phyloP scores from a whole-genome alignment of 192 early-diverging fungal genomes.

The Phlyctochytrium arcticum region DNA sequence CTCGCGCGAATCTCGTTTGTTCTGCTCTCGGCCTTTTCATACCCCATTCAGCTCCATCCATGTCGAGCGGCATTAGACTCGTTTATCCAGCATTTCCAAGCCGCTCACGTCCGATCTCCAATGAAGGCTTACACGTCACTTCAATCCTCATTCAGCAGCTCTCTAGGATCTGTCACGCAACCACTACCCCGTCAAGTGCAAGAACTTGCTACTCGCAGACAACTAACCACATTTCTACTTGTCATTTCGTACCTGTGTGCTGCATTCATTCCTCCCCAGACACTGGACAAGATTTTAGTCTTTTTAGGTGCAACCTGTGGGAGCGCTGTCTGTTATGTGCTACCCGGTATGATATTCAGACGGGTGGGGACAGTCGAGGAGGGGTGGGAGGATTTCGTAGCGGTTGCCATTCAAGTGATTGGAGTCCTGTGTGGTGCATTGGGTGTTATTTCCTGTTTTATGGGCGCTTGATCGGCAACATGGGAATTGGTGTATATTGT shows the following conservation, averaged over 20 bases:
- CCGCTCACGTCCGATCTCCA: background rate
- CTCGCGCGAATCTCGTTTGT: constrained; percentile 75
- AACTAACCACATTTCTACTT: constrained; percentile 8
- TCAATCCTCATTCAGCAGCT: no score
- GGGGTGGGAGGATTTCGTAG: background rate
- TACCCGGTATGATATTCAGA: constrained; percentile 22
- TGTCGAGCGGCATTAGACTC: constrained; percentile 80
- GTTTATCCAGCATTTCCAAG: constrained; percentile 38
- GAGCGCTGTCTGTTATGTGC: constrained; percentile 21
- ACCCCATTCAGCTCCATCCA: constrained; percentile 84
- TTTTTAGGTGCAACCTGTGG: constrained; percentile 30
- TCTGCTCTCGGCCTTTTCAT: constrained; percentile 73
- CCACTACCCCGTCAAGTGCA: no score
- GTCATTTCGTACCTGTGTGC: constrained; percentile 14
- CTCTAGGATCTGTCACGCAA: no score
- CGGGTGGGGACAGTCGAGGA: background rate
- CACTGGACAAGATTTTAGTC: constrained; percentile 13
- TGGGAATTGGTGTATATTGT: no score
- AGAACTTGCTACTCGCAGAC: background rate
- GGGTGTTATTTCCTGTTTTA: constrained; percentile 9
- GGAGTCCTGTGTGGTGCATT: background rate
- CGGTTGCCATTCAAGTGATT: constrained; percentile 3
- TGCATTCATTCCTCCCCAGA: background rate
- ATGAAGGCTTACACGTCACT: background rate
- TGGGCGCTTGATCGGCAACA: background rate